Evolutionary conservation across 768 basidiomycete species (phyloP).

Genomic region (Phaffia tasmanica): DNA sequence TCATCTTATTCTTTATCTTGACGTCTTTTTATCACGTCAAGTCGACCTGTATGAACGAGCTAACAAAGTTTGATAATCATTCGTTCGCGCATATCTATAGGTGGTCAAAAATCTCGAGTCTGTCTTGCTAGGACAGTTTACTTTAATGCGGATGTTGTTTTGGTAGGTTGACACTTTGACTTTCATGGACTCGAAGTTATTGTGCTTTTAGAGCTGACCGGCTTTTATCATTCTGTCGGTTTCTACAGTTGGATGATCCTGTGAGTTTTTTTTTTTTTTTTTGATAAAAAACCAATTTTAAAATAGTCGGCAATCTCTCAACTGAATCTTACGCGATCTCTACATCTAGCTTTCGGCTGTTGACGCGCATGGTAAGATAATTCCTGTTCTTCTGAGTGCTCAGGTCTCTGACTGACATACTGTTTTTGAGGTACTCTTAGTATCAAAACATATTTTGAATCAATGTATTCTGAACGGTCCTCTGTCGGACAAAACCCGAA

Average conservation of each 20-base stretch:
- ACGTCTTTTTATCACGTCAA: neutral
- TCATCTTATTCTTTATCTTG: neutral
- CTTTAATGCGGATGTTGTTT: slow-evolving; percentile 30
- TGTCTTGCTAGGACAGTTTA: slow-evolving; percentile 34
- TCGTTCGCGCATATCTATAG: slow-evolving; percentile 12
- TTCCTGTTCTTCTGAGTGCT: too few species aligned
- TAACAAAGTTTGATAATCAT: neutral
- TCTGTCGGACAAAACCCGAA: slow-evolving; percentile 46
- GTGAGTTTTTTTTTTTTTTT: neutral
- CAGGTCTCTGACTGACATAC: too few species aligned
- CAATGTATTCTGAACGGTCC: slow-evolving; percentile 47
- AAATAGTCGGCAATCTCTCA: too few species aligned
- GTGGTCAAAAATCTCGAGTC: slow-evolving; percentile 35
- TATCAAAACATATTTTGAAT: slow-evolving; percentile 55
- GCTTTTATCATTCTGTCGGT: too few species aligned
- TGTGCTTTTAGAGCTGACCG: too few species aligned
- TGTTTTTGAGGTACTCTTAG: slow-evolving; percentile 29
- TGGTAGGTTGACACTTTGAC: slow-evolving; percentile 26
- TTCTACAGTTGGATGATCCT: slow-evolving; percentile 17
- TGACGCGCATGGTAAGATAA: slow-evolving; percentile 46
- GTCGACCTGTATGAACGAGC: neutral
- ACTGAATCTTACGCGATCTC: neutral
- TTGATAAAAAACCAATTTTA: too few species aligned
- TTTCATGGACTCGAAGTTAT: neutral
- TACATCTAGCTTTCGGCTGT: slow-evolving; percentile 57